A percentile compares a stretch with the other conserved stretches of the same genome.
phyloP scores from a whole-genome alignment of 495 filamentous ascomycete genomes.

The Penicillium turbatum region DNA sequence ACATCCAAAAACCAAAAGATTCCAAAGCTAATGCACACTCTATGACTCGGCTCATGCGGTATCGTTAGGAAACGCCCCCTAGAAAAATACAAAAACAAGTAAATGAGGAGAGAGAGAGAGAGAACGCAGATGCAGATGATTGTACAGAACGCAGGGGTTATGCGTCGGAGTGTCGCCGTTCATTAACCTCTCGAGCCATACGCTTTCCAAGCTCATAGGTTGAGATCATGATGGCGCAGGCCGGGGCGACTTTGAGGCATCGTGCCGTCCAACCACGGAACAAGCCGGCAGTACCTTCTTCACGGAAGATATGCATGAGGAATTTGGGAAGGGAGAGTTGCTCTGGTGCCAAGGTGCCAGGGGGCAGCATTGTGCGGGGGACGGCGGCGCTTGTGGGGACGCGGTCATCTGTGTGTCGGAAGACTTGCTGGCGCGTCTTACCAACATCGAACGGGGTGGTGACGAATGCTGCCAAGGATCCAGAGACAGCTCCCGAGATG shows the following conservation, averaged over 20 bases:
- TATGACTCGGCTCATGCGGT: slow-evolving; percentile 31
- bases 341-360: slow-evolving; percentile 54
- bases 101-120: slow-evolving; percentile 9
- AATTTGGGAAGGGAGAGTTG: slow-evolving; percentile 71
- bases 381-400: slow-evolving; percentile 13
- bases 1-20: background rate
- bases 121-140: slow-evolving; percentile 28
- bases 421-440: slow-evolving; percentile 89
- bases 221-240: slow-evolving; percentile 99
- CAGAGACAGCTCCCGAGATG: slow-evolving; percentile 74
- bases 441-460: slow-evolving; percentile 97
- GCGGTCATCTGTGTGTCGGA: slow-evolving; percentile 50
- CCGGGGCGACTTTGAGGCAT: slow-evolving; percentile 90
- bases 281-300: slow-evolving; percentile 74
- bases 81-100: slow-evolving; percentile 14
- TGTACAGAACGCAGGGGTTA: slow-evolving; percentile 15
- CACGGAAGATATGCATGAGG: slow-evolving; percentile 79
- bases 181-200: slow-evolving; percentile 75
- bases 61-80: slow-evolving; percentile 24
- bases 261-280: slow-evolving; percentile 89
- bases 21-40: slow-evolving; percentile 21
- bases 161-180: slow-evolving; percentile 43
- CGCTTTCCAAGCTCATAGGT: slow-evolving; percentile 95
- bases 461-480: slow-evolving; percentile 78
- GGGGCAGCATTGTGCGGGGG: slow-evolving; percentile 10